phyloP scores from a whole-genome alignment of 1,139 yeast species.

The Zhuliangozyma parablackwelliae region DNA sequence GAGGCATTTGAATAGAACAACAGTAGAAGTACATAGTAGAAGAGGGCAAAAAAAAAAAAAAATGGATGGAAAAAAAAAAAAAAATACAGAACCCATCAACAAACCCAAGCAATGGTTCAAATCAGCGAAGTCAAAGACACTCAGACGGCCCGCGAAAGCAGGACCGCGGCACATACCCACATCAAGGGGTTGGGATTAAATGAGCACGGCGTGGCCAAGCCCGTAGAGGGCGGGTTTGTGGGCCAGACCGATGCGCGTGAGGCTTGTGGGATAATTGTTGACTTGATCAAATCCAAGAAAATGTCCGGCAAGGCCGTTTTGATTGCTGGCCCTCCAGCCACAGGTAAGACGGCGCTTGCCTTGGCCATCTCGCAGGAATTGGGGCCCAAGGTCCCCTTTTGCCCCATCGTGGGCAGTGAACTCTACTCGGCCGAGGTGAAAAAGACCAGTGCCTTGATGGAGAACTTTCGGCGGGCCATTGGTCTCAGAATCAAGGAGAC shows the following conservation, averaged over 20 bases:
- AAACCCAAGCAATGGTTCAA: slow-evolving; percentile 61
- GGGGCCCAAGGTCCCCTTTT: slow-evolving; percentile 97
- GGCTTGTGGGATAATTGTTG: slow-evolving; percentile 95
- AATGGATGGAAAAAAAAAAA: no score
- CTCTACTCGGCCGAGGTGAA: slow-evolving; percentile 95
- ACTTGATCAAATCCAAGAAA: slow-evolving; percentile 84
- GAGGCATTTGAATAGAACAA: slow-evolving; percentile 10
- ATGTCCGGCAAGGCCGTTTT: slow-evolving; percentile 96
- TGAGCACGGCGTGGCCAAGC: slow-evolving; percentile 81
- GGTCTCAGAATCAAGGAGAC: slow-evolving; percentile 95
- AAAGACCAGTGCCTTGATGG: slow-evolving; percentile 96
- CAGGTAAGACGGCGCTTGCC: slow-evolving; percentile 97
- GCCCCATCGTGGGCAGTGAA: slow-evolving; percentile 96
- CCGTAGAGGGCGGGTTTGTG: slow-evolving; percentile 89
- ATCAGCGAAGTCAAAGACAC: slow-evolving; percentile 75
- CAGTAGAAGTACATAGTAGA: no score
- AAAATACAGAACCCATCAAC: neutral
- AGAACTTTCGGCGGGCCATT: slow-evolving; percentile 92
- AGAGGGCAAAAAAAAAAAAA: no score
- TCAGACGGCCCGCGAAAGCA: slow-evolving; percentile 49
- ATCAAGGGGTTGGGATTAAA: slow-evolving; percentile 93
- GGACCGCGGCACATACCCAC: slow-evolving; percentile 97
- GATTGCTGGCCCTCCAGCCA: slow-evolving; percentile 96
- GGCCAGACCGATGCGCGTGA: slow-evolving; percentile 95
- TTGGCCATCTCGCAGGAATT: slow-evolving; percentile 93